Base-by-base conservation (phyloP, 129 eudicot genomes). In the Chrysanthemum makinoi region DNA sequence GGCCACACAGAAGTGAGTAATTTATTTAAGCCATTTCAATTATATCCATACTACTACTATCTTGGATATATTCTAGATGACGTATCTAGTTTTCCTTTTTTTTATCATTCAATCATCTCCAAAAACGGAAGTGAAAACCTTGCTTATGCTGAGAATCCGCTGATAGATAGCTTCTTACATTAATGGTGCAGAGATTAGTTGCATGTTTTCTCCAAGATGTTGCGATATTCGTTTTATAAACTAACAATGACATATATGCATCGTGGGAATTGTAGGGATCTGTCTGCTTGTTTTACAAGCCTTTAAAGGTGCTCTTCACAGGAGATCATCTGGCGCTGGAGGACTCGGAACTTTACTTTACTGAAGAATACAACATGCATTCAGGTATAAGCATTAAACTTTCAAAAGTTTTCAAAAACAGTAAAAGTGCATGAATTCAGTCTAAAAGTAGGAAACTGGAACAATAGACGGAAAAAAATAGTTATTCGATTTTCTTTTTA, bases 231-330 rank as follows among this genome's bases (percentile, higher is more conserved):
- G 3, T 46, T 49, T 30, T 6, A 18, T 62, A 72, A 61, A 47
- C 22, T 26, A 26, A 26, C 55, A 43, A 44, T 63, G 20, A 4
- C 30, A 2, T 72, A 5, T 30, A 1, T 70, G 58, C 8, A 10
- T 51, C 76, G 30, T 51, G 54, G 61, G 68, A 69, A 67, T 62
- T 74, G 55, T 79, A 88, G 96, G 96, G 91, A 18, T 85, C 87
- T n/a, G 89, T 86, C 35, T 83, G 96, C 96, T 81, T 88, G 72
- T 67, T 83, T 68, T 79, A 88, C 85, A 86, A 79, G 83, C 71
- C 91, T 52, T 71, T 78, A 46, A 88, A 81, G 81, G 86, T 81
- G 30, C 86, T 88, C 48, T 88, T 88, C 70, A 83, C 89, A 0
- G 96, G 96, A 62, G 96, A 88, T 83, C 91, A 88, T 72, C 66